Evolutionary conservation across 2,329 filamentous ascomycete genomes (phyloP).

Genomic region (Elsinoe australis): DNA sequence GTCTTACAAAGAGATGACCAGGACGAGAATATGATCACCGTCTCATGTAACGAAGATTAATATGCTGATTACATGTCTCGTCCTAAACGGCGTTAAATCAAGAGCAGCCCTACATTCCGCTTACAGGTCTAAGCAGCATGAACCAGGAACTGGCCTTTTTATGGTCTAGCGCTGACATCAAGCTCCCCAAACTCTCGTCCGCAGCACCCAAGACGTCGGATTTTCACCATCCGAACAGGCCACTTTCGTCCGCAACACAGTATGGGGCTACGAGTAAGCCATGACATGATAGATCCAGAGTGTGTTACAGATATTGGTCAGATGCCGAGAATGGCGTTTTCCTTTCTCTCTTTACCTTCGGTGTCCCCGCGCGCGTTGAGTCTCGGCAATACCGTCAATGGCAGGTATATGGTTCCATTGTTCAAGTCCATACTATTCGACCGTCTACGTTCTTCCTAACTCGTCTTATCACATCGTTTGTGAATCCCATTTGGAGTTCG

Average conservation of each 20-base stretch:
- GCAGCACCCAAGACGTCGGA: constrained; percentile 1
- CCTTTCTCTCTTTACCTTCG: too few species aligned
- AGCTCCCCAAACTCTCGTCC: constrained; percentile 7
- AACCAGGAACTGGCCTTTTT: background rate
- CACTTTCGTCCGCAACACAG: background rate
- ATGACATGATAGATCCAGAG: constrained; percentile 4
- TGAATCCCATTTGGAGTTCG: background rate
- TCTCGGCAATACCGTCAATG: background rate
- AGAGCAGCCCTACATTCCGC: background rate
- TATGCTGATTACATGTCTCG: too few species aligned
- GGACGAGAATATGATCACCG: too few species aligned
- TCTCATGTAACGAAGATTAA: background rate
- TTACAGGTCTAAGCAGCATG: too few species aligned
- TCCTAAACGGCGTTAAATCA: too few species aligned
- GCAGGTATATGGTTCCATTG: constrained; percentile 1
- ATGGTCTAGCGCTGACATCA: constrained; percentile 12
- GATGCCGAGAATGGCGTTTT: too few species aligned
- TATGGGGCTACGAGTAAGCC: background rate
- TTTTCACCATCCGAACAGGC: background rate
- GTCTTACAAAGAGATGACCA: too few species aligned
- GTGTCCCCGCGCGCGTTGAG: background rate
- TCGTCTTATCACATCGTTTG: background rate
- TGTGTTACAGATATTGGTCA: constrained; percentile 10
- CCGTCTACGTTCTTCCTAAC: background rate
- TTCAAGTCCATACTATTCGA: too few species aligned